Evolutionary conservation across 306 rosid species (phyloP), one percentile per base, ranked within the genome.

Genomic region (Fragaria ananassa): DNA sequence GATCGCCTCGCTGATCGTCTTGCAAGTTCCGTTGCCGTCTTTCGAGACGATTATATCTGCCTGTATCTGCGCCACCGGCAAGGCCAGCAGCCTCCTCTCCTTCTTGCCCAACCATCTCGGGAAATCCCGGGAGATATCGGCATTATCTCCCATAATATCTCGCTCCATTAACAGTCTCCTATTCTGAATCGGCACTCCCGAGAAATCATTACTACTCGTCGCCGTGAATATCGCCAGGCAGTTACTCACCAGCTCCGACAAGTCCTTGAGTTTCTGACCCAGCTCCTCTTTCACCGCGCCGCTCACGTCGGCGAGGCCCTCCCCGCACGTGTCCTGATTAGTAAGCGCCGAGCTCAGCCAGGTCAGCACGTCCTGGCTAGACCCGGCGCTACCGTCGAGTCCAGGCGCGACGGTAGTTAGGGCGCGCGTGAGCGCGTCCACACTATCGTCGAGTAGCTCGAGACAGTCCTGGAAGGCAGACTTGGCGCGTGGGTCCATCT

Each of bases 281-380:
- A 94, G 81, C 72, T 85, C 84, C 21, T 83, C 73, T 77, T 86
- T 90, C 1, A 90, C 88, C 1, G 37, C 2, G 18, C 94, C 93
- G 58, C 75, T 46, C 2, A 84, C 35, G 60, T 84, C 92, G 1
- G 60, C 63, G 29, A 94, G 82, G 0, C 98, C 97, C 60, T 87
- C 97, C 3, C 79, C 21, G 41, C 98, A 94, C 25, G 98, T 94
- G 89, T 94, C 98, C 45, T 92, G 96, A 70, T 90, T 91, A 0
- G 98, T 94, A 25, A 94, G 86, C 0, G 98, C 92, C 0, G 96
- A 87, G 71, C 97, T 91, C 11, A 94, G 92, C 98, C 98, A 94
- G 44, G 98, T 94, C 74, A 89, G 25, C 47, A 94, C 89, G 79
- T 94, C 93, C 5, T 76, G 83, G 1, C 77, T 67, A 14, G 90